A percentile compares a stretch with the other conserved stretches of the same genome.
These are phyloP conservation scores for Metschnikowia borealis DNA, from an alignment of 805 yeast species.

Conservation along the genomic window DNA sequence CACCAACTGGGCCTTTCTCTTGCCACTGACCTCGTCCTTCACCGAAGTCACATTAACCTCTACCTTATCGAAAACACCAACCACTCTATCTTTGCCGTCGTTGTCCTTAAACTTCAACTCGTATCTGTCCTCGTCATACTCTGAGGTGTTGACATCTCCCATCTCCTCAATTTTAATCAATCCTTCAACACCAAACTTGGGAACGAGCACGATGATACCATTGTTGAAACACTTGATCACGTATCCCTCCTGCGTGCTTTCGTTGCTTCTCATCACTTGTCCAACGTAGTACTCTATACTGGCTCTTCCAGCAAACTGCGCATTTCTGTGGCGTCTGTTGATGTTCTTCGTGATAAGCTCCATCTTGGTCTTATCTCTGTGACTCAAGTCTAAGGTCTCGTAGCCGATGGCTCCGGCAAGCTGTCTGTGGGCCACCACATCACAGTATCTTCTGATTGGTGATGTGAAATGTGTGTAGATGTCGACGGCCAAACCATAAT, in stretches of 20 bases:
- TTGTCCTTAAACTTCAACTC: slow-evolving; percentile 56
- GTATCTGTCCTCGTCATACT: slow-evolving; percentile 74
- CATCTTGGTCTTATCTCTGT: slow-evolving; percentile 87
- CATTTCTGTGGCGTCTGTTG: slow-evolving; percentile 92
- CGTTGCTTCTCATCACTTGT: slow-evolving; percentile 87
- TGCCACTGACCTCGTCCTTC: slow-evolving; percentile 83
- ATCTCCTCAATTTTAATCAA: slow-evolving; percentile 77
- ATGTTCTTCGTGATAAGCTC: slow-evolving; percentile 84
- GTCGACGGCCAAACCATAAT: slow-evolving; percentile 96
- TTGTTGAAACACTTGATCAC: slow-evolving; percentile 89
- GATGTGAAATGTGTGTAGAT: slow-evolving; percentile 98
- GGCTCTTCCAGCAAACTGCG: slow-evolving; percentile 98
- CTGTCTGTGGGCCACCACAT: slow-evolving; percentile 95
- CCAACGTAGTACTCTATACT: slow-evolving; percentile 97
- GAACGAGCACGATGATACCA: slow-evolving; percentile 92
- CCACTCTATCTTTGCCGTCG: slow-evolving; percentile 42
- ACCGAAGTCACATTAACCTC: slow-evolving; percentile 77
- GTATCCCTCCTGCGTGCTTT: slow-evolving; percentile 80
- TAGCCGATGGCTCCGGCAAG: slow-evolving; percentile 97
- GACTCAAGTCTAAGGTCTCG: slow-evolving; percentile 75
- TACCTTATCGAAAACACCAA: slow-evolving; percentile 81
- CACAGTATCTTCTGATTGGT: slow-evolving; percentile 97
- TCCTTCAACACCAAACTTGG: slow-evolving; percentile 94
- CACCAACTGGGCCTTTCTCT: slow-evolving; percentile 80
- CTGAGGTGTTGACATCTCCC: slow-evolving; percentile 58